Evolutionary conservation across 257 asterid species (phyloP).

Genomic region (Fraxinus cuspidata): DNA sequence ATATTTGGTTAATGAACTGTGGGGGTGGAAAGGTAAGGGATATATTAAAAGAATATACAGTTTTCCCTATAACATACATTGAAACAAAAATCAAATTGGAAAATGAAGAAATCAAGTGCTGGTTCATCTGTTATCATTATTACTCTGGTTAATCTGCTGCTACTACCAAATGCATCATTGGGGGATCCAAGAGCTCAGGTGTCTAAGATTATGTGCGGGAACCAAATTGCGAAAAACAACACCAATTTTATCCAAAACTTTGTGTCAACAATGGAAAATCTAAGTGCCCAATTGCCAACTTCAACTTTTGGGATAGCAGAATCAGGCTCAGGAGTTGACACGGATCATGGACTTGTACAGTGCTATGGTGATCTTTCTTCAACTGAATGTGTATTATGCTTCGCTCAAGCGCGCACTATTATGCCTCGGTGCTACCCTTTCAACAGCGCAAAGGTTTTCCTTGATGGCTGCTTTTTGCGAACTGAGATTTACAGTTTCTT

Average conservation of each 20-base stretch:
- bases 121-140: background rate
- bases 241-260: conserved; percentile 12
- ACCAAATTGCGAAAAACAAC: conserved; percentile 1
- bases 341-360: conserved; percentile 9
- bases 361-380: conserved; percentile 36
- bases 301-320: conserved; percentile 11
- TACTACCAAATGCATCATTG: conserved; percentile 1
- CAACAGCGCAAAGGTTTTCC: conserved; percentile 22
- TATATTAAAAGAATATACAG: background rate
- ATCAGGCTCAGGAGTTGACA: conserved; percentile 4
- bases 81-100: background rate
- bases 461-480: conserved; percentile 34
- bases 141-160: background rate
- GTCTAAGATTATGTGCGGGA: conserved; percentile 1
- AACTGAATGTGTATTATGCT: conserved; percentile 24
- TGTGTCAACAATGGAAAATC: conserved; percentile 9
- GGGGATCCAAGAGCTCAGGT: conserved; percentile 21
- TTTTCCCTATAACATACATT: background rate
- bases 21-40: background rate
- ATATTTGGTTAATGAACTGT: background rate
- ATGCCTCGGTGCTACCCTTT: conserved; percentile 26
- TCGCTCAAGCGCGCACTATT: conserved; percentile 10
- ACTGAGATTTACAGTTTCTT: conserved; percentile 19
- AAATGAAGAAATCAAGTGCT: background rate
- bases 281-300: conserved; percentile 4